These are phyloP conservation scores for Monosporozyma aquatica DNA, from an alignment of 805 yeast species.

Conservation along the genomic window DNA sequence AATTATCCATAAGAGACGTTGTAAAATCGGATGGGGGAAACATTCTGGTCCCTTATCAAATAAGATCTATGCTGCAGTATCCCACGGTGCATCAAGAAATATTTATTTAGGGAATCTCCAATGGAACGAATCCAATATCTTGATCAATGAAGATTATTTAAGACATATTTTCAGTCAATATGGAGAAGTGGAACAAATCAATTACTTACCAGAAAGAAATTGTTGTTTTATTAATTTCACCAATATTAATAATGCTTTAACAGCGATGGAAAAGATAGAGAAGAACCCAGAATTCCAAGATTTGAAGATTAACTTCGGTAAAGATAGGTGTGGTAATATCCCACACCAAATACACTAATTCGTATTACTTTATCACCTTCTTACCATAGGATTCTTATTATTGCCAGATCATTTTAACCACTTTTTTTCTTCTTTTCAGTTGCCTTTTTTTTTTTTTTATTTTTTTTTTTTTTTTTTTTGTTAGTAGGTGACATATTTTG, in stretches of 20 bases:
- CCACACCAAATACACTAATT: conserved; percentile 53
- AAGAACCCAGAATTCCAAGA: conserved; percentile 58
- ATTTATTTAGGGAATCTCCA: conserved; percentile 76
- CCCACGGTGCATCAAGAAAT: conserved; percentile 90
- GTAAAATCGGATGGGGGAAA: conserved; percentile 96
- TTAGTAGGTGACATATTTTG: too few relatives aligned
- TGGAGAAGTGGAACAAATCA: conserved; percentile 94
- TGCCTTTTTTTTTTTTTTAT: too few relatives aligned
- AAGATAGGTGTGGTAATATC: conserved; percentile 90
- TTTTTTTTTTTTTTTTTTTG: too few relatives aligned
- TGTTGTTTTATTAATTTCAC: conserved; percentile 92
- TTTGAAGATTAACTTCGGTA: conserved; percentile 83
- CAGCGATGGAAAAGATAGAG: conserved; percentile 86
- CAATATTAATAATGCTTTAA: conserved; percentile 81
- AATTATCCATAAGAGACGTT: conserved; percentile 73
- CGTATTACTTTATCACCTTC: too few relatives aligned
- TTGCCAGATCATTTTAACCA: too few relatives aligned
- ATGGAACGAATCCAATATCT: conserved; percentile 25
- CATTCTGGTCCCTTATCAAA: conserved; percentile 88
- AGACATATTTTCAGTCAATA: conserved; percentile 66
- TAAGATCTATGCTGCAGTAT: conserved; percentile 79
- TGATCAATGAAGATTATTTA: conserved; percentile 46
- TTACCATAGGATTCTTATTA: too few relatives aligned
- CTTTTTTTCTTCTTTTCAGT: too few relatives aligned
- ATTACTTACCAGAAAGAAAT: conserved; percentile 69